Evolutionary conservation across 2,329 filamentous ascomycete genomes (phyloP).

Genomic region (Sclerotinia spermophila): DNA sequence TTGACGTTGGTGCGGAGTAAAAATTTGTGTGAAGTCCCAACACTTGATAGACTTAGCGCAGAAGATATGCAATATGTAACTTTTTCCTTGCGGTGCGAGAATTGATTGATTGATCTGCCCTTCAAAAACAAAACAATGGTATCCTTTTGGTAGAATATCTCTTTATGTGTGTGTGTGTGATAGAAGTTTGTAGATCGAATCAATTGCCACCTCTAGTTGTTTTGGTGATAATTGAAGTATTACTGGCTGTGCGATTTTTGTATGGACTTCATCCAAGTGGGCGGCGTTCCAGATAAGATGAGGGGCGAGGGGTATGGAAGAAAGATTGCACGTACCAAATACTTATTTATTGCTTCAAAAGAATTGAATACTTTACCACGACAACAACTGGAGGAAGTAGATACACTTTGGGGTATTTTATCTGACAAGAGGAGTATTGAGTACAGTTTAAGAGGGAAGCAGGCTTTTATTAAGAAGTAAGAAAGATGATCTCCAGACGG

Average conservation of each 20-base stretch:
- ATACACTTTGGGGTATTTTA: background rate
- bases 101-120: background rate
- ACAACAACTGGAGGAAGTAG: background rate
- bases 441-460: background rate
- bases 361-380: background rate
- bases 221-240: conserved; percentile 13
- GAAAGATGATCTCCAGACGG: background rate
- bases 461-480: conserved; percentile 9
- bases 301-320: background rate
- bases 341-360: background rate
- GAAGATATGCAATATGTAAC: background rate
- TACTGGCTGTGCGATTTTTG: background rate
- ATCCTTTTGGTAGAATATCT: background rate
- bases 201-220: conserved; percentile 13
- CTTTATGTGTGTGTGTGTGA: background rate
- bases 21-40: background rate
- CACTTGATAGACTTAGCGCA: conserved; percentile 16
- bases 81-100: background rate
- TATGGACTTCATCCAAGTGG: conserved; percentile 3
- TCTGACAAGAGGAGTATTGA: background rate
- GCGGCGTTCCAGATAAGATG: conserved; percentile 14
- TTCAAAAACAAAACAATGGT: background rate
- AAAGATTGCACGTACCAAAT: conserved; percentile 8
- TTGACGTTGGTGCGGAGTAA: conserved; percentile 5
- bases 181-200: conserved; percentile 1